phyloP scores from a whole-genome alignment of 1,139 yeast genomes.

The Kurtzmaniella quercitrusa region DNA sequence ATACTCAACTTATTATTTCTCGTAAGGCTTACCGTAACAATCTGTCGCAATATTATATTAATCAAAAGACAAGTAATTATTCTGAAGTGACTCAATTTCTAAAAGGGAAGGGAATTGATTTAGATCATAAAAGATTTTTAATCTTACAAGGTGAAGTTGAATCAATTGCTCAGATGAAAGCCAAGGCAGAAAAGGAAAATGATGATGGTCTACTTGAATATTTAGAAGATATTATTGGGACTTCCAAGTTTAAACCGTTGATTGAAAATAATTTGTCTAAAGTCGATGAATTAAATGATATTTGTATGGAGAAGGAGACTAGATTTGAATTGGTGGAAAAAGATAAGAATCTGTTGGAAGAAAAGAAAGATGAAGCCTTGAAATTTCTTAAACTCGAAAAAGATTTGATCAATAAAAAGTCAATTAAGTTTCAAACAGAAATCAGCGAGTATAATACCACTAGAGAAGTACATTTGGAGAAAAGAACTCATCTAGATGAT shows the following conservation, averaged over 20 bases:
- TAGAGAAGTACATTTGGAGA: slow-evolving; percentile 32
- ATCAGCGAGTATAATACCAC: slow-evolving; percentile 37
- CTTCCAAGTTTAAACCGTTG: slow-evolving; percentile 72
- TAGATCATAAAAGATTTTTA: slow-evolving; percentile 90
- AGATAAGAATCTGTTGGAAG: slow-evolving; percentile 69
- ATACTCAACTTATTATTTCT: slow-evolving; percentile 63
- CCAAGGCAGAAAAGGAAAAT: slow-evolving; percentile 87
- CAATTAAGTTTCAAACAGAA: slow-evolving; percentile 55
- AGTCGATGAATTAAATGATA: slow-evolving; percentile 69
- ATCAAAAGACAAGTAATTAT: slow-evolving; percentile 66
- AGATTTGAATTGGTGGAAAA: slow-evolving; percentile 76
- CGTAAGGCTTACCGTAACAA: slow-evolving; percentile 78
- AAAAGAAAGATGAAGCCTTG: slow-evolving; percentile 66
- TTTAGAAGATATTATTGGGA: slow-evolving; percentile 94
- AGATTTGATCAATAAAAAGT: slow-evolving; percentile 47
- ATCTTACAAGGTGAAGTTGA: slow-evolving; percentile 98
- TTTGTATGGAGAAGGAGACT: slow-evolving; percentile 75
- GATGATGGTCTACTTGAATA: slow-evolving; percentile 95
- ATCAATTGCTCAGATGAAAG: slow-evolving; percentile 96
- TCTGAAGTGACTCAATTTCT: slow-evolving; percentile 75
- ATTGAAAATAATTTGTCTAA: slow-evolving; percentile 63
- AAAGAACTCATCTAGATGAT: slow-evolving; percentile 34
- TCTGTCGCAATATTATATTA: slow-evolving; percentile 73
- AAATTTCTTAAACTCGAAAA: slow-evolving; percentile 66
- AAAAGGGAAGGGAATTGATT: slow-evolving; percentile 83